phyloP scores from a whole-genome alignment of 1,284 basidiomycete species.

The Papiliotrema flavescens region DNA sequence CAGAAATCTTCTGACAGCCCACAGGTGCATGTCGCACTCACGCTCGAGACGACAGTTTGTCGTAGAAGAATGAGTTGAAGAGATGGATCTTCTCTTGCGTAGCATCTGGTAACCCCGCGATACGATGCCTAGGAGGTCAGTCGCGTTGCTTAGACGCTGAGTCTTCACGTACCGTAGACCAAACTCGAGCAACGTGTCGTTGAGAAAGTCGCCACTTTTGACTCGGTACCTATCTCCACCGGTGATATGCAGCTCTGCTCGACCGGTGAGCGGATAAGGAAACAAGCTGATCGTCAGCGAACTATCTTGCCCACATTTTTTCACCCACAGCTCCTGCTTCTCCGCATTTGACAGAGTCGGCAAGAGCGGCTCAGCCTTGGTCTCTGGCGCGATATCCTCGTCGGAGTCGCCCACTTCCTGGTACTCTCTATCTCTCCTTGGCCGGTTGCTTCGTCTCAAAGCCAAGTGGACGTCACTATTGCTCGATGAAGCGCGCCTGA shows the following conservation, averaged over 20 bases:
- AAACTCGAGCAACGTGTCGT: constrained; percentile 94
- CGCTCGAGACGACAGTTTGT: constrained; percentile 72
- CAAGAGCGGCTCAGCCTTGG: too few species aligned
- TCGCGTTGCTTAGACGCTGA: not conserved
- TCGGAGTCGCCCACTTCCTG: too few species aligned
- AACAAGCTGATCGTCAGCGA: constrained; percentile 57
- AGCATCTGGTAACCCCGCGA: not conserved
- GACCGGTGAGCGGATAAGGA: constrained; percentile 65
- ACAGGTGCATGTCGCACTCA: constrained; percentile 41
- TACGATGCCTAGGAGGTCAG: not conserved
- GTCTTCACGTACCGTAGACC: constrained; percentile 69
- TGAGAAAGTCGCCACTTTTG: constrained; percentile 75
- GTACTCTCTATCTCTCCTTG: too few species aligned
- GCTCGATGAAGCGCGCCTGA: too few species aligned
- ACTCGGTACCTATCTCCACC: constrained; percentile 71
- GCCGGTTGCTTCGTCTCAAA: too few species aligned
- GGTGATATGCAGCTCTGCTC: constrained; percentile 72
- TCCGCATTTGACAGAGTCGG: not conserved
- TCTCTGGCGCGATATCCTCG: too few species aligned
- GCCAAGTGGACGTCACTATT: too few species aligned
- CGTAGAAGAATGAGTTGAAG: constrained; percentile 97
- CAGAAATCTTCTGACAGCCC: constrained; percentile 2
- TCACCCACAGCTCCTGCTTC: constrained; percentile 17
- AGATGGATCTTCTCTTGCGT: constrained; percentile 66
- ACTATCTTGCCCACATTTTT: not conserved